Base-by-base conservation (phyloP, 2,329 filamentous ascomycete species). In the Lizonia empirigonia region DNA sequence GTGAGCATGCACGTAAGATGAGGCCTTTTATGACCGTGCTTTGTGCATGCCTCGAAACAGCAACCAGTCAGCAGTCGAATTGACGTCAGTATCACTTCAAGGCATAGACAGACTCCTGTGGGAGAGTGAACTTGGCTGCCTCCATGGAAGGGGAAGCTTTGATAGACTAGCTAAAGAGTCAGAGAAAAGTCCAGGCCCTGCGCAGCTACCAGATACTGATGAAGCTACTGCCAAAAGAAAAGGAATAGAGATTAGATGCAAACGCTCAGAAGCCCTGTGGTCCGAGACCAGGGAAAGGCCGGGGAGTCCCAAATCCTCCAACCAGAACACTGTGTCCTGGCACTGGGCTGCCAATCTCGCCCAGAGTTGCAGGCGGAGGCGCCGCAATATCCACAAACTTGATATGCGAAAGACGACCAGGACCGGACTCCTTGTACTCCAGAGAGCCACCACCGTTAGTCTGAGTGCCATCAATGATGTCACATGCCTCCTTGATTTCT, bases 381-480 rank as follows among this genome's bases (percentile, higher is more conserved):
- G 53, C 62, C 30, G 62, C 58, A 29, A 55, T 50, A 22, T 73
- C 71, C 40, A 76, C 73, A 59, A 76, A 79, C 56, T 75, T 78
- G 59, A 80, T 76, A 37, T 66, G 60, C 4, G 73, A 69, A 30
- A 75, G 67, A 13, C 61, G 62, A 7, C 67, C 67, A n/a, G 53
- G 58, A 4, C 73, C 77, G 39, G 84, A 82, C 30, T 81, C 79
- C 54, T 81, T 82, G 56, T 89, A 80, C 26, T 89, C 85, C 67
- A 99, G 95, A 20, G 83, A 87, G n/a, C 94, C 94, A 35, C 93
- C 93, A 36, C 94, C 94, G 64, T 97, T 70, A 20, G 53, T 97
- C 52, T 87, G 85, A 2, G 78, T 70, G 64, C 88, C 95, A 50
- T 94, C 94, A 70, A 96, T 90, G 0, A 93, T 96, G 64, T 97